Conservation (phyloP, 2,329 filamentous ascomycete species). For the Teratosphaeria gauchensis region DNA sequence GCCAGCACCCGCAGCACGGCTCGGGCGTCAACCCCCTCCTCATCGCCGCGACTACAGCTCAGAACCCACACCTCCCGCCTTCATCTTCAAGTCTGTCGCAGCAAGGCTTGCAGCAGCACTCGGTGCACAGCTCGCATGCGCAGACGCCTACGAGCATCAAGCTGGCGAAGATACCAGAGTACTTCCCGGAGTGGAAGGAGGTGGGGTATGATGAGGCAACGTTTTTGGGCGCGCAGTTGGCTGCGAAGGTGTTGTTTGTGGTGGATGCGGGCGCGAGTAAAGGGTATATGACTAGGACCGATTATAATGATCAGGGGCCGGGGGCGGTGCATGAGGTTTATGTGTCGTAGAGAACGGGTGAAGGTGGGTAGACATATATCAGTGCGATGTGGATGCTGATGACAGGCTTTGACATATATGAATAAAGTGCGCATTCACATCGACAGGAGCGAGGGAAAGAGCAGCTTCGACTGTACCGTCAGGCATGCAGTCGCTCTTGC, state of each 20-base stretch:
- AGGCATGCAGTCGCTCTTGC: too few species aligned
- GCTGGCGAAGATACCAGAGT: slow-evolving; percentile 65
- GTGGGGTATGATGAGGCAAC: slow-evolving; percentile 66
- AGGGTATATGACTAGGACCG: slow-evolving; percentile 58
- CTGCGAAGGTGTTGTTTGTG: slow-evolving; percentile 64
- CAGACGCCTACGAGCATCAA: slow-evolving; percentile 81
- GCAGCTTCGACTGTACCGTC: too few species aligned
- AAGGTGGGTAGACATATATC: too few species aligned
- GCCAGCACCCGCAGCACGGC: slow-evolving; percentile 15
- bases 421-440: too few species aligned
- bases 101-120: slow-evolving; percentile 25
- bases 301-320: slow-evolving; percentile 59
- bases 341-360: neutral
- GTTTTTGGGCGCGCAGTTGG: slow-evolving; percentile 81
- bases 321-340: slow-evolving; percentile 50
- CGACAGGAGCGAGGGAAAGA: too few species aligned
- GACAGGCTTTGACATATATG: too few species aligned
- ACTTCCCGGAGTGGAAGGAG: slow-evolving; percentile 84
- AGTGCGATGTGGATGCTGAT: too few species aligned
- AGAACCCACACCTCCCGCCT: slow-evolving; percentile 31
- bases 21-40: slow-evolving; percentile 73
- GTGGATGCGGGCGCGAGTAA: slow-evolving; percentile 57
- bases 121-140: slow-evolving; percentile 45
- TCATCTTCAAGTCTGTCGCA: slow-evolving; percentile 8
- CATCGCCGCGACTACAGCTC: slow-evolving; percentile 76